A percentile compares a stretch with the other conserved stretches of the same genome.
Evolutionary conservation across 352 stramenopile species (phyloP).

Genomic region (Peronospora belbahrii): DNA sequence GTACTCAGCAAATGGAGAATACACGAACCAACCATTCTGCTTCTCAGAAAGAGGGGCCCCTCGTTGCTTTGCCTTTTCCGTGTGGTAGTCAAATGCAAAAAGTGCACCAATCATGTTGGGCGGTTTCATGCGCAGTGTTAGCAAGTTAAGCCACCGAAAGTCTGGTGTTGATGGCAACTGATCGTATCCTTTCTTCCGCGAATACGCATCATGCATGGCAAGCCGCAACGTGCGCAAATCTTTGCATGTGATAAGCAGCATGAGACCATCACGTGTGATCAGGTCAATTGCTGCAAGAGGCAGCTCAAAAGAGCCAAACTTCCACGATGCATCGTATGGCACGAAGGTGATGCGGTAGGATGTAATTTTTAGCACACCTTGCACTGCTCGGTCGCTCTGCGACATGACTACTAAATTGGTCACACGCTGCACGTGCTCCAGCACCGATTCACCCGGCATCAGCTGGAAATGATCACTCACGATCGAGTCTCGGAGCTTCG

Average conservation of each 20-base stretch:
- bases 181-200: slow-evolving; percentile 73
- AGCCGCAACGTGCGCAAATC: slow-evolving; percentile 73
- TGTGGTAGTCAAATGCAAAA: slow-evolving; percentile 82
- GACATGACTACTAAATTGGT: slow-evolving; percentile 83
- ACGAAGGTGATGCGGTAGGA: slow-evolving; percentile 78
- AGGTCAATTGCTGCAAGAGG: slow-evolving; percentile 67
- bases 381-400: slow-evolving; percentile 70
- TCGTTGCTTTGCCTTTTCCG: slow-evolving; percentile 48
- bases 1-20: slow-evolving; percentile 76
- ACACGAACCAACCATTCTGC: slow-evolving; percentile 78
- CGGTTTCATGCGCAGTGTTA: slow-evolving; percentile 74
- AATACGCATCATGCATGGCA: slow-evolving; percentile 82
- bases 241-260: slow-evolving; percentile 76
- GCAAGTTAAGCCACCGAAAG: slow-evolving; percentile 69
- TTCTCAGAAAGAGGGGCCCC: slow-evolving; percentile 29
- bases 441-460: slow-evolving; percentile 57
- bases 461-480: slow-evolving; percentile 51
- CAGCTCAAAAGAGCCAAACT: slow-evolving; percentile 81
- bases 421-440: slow-evolving; percentile 78
- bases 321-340: slow-evolving; percentile 78
- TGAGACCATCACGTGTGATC: slow-evolving; percentile 73
- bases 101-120: slow-evolving; percentile 62
- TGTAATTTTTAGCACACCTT: slow-evolving; percentile 82
- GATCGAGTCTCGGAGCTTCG: slow-evolving; percentile 52
- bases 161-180: slow-evolving; percentile 68